These are phyloP conservation scores for Calonectria crousiana DNA, from an alignment of 2,329 filamentous ascomycete species.

Conservation along the genomic window DNA sequence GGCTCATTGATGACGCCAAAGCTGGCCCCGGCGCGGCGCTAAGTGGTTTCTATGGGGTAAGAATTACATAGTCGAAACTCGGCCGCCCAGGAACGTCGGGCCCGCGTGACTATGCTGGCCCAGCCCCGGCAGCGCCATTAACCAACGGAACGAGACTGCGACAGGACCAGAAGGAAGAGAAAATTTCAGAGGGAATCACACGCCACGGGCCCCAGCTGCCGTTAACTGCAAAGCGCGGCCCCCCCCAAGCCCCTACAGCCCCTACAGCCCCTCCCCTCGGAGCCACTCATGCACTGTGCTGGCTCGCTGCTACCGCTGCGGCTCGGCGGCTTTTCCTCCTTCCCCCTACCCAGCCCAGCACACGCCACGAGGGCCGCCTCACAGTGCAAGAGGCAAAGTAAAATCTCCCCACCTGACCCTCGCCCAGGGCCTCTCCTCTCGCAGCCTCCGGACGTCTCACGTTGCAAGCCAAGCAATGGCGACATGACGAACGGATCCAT, in stretches of 20 bases:
- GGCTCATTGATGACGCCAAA: neutral
- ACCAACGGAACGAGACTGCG: neutral
- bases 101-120: constrained; percentile 42
- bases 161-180: neutral
- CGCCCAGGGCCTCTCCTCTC: neutral
- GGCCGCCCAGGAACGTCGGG: constrained; percentile 43
- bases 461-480: constrained; percentile 22
- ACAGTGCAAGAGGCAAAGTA: neutral
- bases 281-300: neutral
- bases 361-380: neutral
- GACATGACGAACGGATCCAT: constrained; percentile 34
- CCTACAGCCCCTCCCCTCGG: no score
- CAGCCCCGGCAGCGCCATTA: constrained; percentile 31
- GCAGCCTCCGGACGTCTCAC: constrained; percentile 4
- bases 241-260: neutral
- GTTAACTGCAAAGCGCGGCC: constrained; percentile 44
- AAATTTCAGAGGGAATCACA: constrained; percentile 35
- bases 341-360: neutral
- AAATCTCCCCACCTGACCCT: constrained; percentile 18
- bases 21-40: constrained; percentile 18
- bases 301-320: no score
- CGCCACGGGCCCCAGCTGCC: constrained; percentile 33
- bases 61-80: constrained; percentile 46
- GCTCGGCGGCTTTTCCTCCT: neutral
- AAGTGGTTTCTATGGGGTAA: constrained; percentile 46